These are phyloP conservation scores for Penicillium turbatum DNA, from an alignment of 495 filamentous ascomycete species.

Conservation along the genomic window DNA sequence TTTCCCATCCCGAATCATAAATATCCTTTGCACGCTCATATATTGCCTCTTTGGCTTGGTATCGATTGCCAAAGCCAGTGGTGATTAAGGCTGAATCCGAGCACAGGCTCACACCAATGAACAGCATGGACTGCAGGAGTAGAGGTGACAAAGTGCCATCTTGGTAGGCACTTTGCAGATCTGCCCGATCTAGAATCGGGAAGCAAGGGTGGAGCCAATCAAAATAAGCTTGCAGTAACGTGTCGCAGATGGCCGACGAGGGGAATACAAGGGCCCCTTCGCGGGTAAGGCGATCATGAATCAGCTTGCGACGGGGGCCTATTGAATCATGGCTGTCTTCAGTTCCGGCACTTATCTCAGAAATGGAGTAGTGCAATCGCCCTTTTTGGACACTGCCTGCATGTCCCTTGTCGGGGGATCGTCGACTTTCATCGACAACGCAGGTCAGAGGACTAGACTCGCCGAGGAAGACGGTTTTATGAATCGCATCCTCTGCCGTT, in stretches of 20 bases:
- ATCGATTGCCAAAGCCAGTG: slow-evolving; percentile 33
- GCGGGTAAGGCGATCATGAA: slow-evolving; percentile 27
- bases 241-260: slow-evolving; percentile 25
- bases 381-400: slow-evolving; percentile 22
- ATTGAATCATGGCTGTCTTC: slow-evolving; percentile 16
- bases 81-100: slow-evolving; percentile 28
- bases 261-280: slow-evolving; percentile 39
- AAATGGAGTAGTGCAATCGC: slow-evolving; percentile 35
- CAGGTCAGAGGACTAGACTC: slow-evolving; percentile 42
- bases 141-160: slow-evolving; percentile 35
- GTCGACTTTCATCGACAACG: slow-evolving; percentile 34
- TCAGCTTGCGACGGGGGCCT: slow-evolving; percentile 13
- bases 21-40: slow-evolving; percentile 42
- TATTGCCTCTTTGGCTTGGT: slow-evolving; percentile 37
- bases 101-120: slow-evolving; percentile 42
- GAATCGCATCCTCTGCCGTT: slow-evolving; percentile 14
- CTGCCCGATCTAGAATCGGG: slow-evolving; percentile 34
- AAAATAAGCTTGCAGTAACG: slow-evolving; percentile 39
- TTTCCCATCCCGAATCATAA: slow-evolving; percentile 42
- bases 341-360: slow-evolving; percentile 14
- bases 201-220: slow-evolving; percentile 47
- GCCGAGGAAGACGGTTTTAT: slow-evolving; percentile 38
- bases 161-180: slow-evolving; percentile 24
- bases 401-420: slow-evolving; percentile 30
- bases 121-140: slow-evolving; percentile 40